phyloP scores from a whole-genome alignment of 1,139 yeast species.

The Groenewaldozyma auringiensis region DNA sequence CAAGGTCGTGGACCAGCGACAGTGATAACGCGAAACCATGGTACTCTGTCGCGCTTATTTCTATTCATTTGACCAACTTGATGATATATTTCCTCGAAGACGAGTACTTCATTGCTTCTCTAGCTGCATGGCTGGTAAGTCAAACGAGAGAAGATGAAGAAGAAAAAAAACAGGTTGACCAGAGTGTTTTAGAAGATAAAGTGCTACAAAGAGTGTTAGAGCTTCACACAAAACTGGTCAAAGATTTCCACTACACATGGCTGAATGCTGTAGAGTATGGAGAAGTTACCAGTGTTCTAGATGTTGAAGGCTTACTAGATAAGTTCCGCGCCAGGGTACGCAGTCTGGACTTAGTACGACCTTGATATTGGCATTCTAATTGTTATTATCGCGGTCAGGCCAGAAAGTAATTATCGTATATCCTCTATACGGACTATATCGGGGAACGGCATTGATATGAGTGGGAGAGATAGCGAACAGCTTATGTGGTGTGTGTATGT shows the following conservation, averaged over 20 bases:
- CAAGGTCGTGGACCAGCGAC: constrained; percentile 21
- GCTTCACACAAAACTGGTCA: not conserved
- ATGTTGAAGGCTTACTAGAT: not conserved
- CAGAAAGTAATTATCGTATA: too few relatives aligned
- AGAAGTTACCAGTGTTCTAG: not conserved
- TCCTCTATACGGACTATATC: too few relatives aligned
- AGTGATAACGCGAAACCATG: constrained; percentile 22
- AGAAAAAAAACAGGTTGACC: not conserved
- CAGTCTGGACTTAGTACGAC: too few relatives aligned
- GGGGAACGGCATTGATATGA: too few relatives aligned
- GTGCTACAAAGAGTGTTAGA: not conserved
- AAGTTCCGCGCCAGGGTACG: too few relatives aligned
- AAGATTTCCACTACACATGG: not conserved
- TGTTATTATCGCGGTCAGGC: not conserved
- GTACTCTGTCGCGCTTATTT: constrained; percentile 34
- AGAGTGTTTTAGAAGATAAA: not conserved
- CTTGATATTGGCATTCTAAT: too few relatives aligned
- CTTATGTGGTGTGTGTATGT: too few relatives aligned
- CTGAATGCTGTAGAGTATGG: not conserved
- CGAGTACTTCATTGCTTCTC: not conserved
- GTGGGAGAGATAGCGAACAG: too few relatives aligned
- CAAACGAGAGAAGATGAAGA: not conserved
- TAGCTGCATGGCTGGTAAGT: not conserved
- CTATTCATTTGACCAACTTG: constrained; percentile 28
- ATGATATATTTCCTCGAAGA: constrained; percentile 17